Evolutionary conservation across 2,329 filamentous ascomycete genomes (phyloP), one percentile per base, ranked within the genome.

Genomic region (Chlorencoelia australis): DNA sequence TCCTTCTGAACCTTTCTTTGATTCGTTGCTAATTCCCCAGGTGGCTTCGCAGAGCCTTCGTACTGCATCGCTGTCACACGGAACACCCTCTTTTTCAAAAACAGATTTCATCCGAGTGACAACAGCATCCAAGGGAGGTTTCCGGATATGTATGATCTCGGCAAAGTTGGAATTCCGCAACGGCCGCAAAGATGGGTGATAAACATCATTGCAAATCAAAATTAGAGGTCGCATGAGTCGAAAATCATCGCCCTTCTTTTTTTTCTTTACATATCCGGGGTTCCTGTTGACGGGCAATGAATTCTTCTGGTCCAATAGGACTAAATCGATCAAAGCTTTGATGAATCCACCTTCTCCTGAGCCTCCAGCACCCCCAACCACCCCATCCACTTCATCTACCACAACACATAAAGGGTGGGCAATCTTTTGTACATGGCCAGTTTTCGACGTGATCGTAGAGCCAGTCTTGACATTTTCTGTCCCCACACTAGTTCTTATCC

Each of bases 181-280:
- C 0, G 85, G 87, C 18, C 87, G 75, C 26, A 98, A 69, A 14
- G 88, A 84, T 4, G 89, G 79, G 49, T 94, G 87, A 54, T 98
- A 98, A 1, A 96, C 77, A 57, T 98, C 93, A 52, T 98, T 98
- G 65, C 91, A 98, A 49, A 98, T 91, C 31, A 98, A 68, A 33
- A 98, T 86, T 19, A 98, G 67, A 0, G 91, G 91, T 30, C 91
- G 73, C 61, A 94, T 73, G 43, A 95, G 71, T 27, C 82, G 75
- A 55, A 98, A 98, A 40, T 79, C 81, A 52, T 96, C 89, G 0
- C 79, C 80, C 56, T 86, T 85, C 59, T 77, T 83, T 47, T 67
- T 73, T 31, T 58, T 55, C 42, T 68, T 60, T 27, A 37, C 22
- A 5, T 56, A 43, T 7, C 58, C 47, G 7, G 54, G 45, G 9